phyloP scores from a whole-genome alignment of 2,329 filamentous ascomycete species.

The Metarhizium guizhouense region DNA sequence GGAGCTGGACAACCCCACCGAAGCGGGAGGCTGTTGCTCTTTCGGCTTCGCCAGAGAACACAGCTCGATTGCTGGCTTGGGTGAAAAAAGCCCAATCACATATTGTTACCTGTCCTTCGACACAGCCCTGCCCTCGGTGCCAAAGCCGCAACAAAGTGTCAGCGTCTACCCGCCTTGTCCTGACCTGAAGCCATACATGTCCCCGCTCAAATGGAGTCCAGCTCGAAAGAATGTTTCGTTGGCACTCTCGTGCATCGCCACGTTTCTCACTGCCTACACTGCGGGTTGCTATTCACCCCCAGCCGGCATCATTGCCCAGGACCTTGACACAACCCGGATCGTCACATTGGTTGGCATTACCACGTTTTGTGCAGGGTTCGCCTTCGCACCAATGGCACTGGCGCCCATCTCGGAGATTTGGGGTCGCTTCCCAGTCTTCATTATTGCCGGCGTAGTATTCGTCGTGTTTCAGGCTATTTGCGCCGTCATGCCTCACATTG shows the following conservation, averaged over 20 bases:
- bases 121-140: conserved; percentile 24
- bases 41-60: background rate
- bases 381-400: conserved; percentile 74
- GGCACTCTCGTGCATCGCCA: conserved; percentile 66
- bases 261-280: conserved; percentile 68
- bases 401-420: conserved; percentile 86
- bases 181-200: conserved; percentile 55
- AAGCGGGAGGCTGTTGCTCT: background rate
- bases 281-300: conserved; percentile 74
- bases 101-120: conserved; percentile 33
- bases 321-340: conserved; percentile 57
- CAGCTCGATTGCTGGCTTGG: background rate
- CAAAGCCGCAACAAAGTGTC: conserved; percentile 9
- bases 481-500: conserved; percentile 59
- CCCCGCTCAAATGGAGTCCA: conserved; percentile 66
- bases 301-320: conserved; percentile 50
- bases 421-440: conserved; percentile 75
- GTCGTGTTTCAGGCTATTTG: conserved; percentile 64
- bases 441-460: conserved; percentile 63
- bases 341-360: conserved; percentile 70
- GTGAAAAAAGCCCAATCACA: conserved; percentile 20
- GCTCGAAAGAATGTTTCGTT: conserved; percentile 63
- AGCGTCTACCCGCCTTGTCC: conserved; percentile 42
- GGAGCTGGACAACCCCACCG: background rate
- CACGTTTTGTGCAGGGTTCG: conserved; percentile 74